phyloP scores from a whole-genome alignment of 2,329 filamentous ascomycete genomes.

The Myriosclerotinia scirpicola region DNA sequence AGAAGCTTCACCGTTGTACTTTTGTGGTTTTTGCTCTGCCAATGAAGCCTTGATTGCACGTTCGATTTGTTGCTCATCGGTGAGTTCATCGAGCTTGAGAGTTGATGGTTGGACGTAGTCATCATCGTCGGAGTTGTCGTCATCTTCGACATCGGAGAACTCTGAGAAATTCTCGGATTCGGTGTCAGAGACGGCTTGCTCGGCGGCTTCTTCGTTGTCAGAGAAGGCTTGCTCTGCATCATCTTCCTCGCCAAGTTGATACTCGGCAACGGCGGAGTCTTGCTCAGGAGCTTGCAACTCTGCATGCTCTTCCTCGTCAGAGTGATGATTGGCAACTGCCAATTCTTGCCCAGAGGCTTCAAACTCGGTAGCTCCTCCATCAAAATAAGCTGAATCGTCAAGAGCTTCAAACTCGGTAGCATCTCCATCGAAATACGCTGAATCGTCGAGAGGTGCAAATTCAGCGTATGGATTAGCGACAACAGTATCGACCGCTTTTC shows the following conservation, averaged over 20 bases:
- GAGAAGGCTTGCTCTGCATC: no score
- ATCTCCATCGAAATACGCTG: no score
- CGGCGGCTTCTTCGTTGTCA: background rate
- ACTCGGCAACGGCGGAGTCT: no score
- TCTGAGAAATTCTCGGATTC: background rate
- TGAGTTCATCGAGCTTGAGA: background rate
- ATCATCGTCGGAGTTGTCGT: constrained; percentile 2
- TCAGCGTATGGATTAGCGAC: background rate
- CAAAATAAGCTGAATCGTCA: background rate
- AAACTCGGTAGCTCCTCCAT: background rate
- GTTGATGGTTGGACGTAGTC: background rate
- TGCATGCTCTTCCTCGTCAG: background rate
- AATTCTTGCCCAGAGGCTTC: background rate
- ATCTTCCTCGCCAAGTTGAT: no score
- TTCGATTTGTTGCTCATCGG: background rate
- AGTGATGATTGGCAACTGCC: background rate
- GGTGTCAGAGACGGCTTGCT: background rate
- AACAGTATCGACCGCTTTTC: background rate
- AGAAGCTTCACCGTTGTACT: constrained; percentile 1
- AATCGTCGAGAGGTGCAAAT: background rate
- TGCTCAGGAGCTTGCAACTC: no score
- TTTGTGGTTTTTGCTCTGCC: background rate
- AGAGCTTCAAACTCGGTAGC: background rate
- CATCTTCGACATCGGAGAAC: background rate
- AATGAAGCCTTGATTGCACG: background rate